Percentiles rank a stretch among this genome's conserved stretches.
Evolutionary conservation across 768 basidiomycete species (phyloP).

Genomic region (Lactarius deliciosus): DNA sequence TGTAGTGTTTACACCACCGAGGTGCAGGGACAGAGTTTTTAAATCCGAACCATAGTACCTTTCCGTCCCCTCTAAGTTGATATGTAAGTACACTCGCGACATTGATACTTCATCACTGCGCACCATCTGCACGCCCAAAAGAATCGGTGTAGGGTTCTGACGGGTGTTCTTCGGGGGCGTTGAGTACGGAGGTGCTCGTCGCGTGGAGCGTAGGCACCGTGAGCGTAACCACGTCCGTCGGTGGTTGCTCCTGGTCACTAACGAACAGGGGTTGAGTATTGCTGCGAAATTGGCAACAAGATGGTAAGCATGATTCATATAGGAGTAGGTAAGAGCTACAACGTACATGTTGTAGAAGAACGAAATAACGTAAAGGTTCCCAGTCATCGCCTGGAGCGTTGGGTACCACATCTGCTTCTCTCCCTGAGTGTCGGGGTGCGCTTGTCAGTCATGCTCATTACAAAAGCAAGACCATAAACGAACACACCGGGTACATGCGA

Average conservation of each 20-base stretch:
- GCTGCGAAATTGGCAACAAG: neutral
- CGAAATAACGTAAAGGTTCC: constrained; percentile 13
- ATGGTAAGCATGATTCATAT: neutral
- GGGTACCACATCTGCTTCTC: constrained; percentile 7
- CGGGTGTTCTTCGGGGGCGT: neutral
- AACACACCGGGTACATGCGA: neutral
- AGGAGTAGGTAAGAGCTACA: neutral
- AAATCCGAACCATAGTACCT: neutral
- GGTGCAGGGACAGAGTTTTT: neutral
- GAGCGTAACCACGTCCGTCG: neutral
- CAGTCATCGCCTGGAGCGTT: constrained; percentile 8
- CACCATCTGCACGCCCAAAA: neutral
- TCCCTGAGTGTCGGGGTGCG: neutral
- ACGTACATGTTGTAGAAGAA: constrained; percentile 15
- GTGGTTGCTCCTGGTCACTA: neutral
- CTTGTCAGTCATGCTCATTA: neutral
- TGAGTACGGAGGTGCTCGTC: neutral
- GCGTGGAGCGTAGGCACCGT: constrained; percentile 7
- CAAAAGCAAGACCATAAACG: neutral
- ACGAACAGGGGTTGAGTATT: neutral
- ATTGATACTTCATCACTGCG: neutral
- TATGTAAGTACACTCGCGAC: neutral
- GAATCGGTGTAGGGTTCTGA: neutral
- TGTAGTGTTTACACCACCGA: neutral
- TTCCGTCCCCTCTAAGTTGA: neutral